Conservation (phyloP, 2,329 filamentous ascomycete species). For the Gremmenia infestans region DNA sequence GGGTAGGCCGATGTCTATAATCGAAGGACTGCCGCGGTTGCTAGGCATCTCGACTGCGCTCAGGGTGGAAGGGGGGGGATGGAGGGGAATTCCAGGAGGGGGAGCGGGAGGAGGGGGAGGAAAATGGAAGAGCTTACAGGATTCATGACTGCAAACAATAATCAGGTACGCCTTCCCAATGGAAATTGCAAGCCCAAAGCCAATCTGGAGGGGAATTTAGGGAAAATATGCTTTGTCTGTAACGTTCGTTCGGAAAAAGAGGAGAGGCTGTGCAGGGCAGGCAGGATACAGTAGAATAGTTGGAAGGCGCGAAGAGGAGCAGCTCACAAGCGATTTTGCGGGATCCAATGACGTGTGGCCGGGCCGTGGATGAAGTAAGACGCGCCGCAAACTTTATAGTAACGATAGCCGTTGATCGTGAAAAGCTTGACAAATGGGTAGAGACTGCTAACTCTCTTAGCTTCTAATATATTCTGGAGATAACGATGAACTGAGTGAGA, state of each 20-base stretch:
- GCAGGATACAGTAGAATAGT: not conserved
- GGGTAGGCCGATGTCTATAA: not conserved
- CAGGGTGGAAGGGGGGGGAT: not conserved
- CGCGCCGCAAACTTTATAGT: too few relatives aligned
- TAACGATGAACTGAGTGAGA: too few relatives aligned
- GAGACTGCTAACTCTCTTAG: too few relatives aligned
- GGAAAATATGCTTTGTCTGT: not conserved
- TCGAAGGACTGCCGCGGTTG: not conserved
- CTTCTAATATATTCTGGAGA: too few relatives aligned
- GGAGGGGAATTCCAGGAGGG: not conserved
- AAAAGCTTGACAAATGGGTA: too few relatives aligned
- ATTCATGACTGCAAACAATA: conserved; percentile 21
- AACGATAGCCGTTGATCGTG: too few relatives aligned
- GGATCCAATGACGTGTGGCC: conserved; percentile 1
- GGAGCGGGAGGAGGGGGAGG: conserved; percentile 1
- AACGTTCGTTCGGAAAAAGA: not conserved
- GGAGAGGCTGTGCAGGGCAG: conserved; percentile 6
- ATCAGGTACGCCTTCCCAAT: conserved; percentile 22
- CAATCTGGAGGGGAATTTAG: conserved; percentile 8
- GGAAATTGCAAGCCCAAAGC: conserved; percentile 1
- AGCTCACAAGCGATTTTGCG: not conserved
- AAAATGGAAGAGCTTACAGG: conserved; percentile 16
- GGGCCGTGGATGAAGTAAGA: not conserved
- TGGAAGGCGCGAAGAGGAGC: not conserved
- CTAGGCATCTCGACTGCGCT: not conserved